These are phyloP conservation scores for Nitzschia sp. DNA, from an alignment of 108 stramenopile species.

Conservation along the genomic window DNA sequence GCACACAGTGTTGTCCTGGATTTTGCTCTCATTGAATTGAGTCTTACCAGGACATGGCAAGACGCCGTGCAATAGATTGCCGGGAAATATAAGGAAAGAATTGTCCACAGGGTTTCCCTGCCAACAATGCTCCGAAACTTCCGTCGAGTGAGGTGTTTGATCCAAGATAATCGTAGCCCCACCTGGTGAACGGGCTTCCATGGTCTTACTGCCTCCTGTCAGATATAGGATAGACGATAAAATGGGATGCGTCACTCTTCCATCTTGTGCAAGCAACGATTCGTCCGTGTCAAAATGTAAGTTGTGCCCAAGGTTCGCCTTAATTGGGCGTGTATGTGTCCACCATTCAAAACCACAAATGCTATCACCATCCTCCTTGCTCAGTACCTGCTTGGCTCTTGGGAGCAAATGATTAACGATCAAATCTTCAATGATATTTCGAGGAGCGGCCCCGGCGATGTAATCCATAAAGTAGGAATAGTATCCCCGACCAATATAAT, in stretches of 20 bases:
- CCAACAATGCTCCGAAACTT: slow-evolving; percentile 54
- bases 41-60: slow-evolving; percentile 70
- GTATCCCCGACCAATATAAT: slow-evolving; percentile 74
- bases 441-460: slow-evolving; percentile 16
- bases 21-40: neutral
- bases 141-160: slow-evolving; percentile 68
- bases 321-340: slow-evolving; percentile 74
- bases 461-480: slow-evolving; percentile 77
- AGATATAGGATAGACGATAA: slow-evolving; percentile 79
- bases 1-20: neutral
- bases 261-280: slow-evolving; percentile 54
- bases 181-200: slow-evolving; percentile 21
- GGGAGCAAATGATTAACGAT: slow-evolving; percentile 71
- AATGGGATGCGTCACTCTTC: slow-evolving; percentile 77
- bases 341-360: slow-evolving; percentile 89
- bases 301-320: slow-evolving; percentile 86
- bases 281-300: slow-evolving; percentile 92
- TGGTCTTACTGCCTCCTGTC: slow-evolving; percentile 48
- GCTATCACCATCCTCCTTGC: slow-evolving; percentile 25
- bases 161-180: slow-evolving; percentile 85
- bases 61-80: slow-evolving; percentile 83
- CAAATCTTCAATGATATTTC: slow-evolving; percentile 72
- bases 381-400: slow-evolving; percentile 47
- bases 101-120: slow-evolving; percentile 61
- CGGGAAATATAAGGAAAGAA: slow-evolving; percentile 73